phyloP scores from a whole-genome alignment of 371 early-diverging fungal species.

The Umbelopsis sp. region DNA sequence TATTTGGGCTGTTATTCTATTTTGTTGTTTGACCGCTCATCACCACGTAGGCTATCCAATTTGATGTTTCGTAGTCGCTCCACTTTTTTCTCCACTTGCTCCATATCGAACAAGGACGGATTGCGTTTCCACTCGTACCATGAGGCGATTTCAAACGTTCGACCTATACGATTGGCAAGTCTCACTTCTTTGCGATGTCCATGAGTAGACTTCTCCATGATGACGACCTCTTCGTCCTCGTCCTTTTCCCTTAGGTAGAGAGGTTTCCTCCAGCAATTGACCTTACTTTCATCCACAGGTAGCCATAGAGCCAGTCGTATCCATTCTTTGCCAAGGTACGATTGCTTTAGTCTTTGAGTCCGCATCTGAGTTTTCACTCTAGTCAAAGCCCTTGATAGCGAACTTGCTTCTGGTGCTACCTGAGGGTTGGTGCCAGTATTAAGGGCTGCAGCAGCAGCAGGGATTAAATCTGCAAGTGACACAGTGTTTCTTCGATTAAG shows the following conservation, averaged over 20 bases:
- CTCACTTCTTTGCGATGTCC: slow-evolving; percentile 15
- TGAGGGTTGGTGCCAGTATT: slow-evolving; percentile 10
- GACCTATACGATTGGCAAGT: slow-evolving; percentile 20
- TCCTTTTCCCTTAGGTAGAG: slow-evolving; percentile 3
- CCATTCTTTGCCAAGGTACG: slow-evolving; percentile 49
- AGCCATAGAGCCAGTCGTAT: slow-evolving; percentile 43
- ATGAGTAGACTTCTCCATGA: slow-evolving; percentile 12
- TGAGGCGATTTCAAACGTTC: slow-evolving; percentile 47
- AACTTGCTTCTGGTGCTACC: background rate
- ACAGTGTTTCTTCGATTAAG: slow-evolving; percentile 17
- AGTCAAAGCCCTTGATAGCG: slow-evolving; percentile 36
- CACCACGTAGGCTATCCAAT: slow-evolving; percentile 21
- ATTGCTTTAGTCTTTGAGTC: slow-evolving; percentile 45
- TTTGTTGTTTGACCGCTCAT: background rate
- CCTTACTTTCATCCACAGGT: slow-evolving; percentile 40
- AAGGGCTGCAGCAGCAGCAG: slow-evolving; percentile 43
- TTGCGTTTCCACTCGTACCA: slow-evolving; percentile 53
- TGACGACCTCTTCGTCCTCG: background rate
- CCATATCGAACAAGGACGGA: slow-evolving; percentile 29
- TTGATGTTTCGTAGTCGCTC: slow-evolving; percentile 36
- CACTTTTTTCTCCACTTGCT: slow-evolving; percentile 43
- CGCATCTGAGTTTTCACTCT: slow-evolving; percentile 45
- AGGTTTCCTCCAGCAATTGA: slow-evolving; percentile 24
- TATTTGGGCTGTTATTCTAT: no score
- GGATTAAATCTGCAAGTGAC: slow-evolving; percentile 46